Evolutionary conservation across 164 flowering plant species (phyloP), one percentile per base, ranked within the genome.

Genomic region (Taxillus chinensis): DNA sequence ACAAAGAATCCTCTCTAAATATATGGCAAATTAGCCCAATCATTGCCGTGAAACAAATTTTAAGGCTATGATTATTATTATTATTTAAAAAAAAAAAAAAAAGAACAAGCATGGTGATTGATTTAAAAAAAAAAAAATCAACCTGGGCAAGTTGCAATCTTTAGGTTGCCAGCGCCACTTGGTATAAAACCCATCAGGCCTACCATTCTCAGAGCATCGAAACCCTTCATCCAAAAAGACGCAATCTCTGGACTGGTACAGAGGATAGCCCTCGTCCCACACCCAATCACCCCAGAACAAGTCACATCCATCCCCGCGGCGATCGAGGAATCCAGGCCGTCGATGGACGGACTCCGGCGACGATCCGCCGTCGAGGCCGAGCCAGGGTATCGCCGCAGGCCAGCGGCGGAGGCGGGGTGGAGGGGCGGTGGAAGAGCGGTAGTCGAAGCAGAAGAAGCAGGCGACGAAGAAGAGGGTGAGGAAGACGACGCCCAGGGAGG

Each of bases 161-260:
- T 82, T 83, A 55, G 98, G 98, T 65, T 92, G 91, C 98, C 98
- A 92, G 5, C 96, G 75, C 98, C 98, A 92, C 66, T 89, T 83
- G 54, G 86, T 83, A 64, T 80, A 86, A 68, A 73, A 82, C 61
- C 64, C 59, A 85, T 92, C 95, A 67, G 85, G 86, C 71, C 98
- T 79, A 5, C 91, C 89, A 75, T 87, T 87, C 67, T 87, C 89
- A 60, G 80, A 67, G 54, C 98, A 92, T n/a, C 88, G 67, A 64
- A 92, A 92, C 5, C 98, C 96, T 37, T 57, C 73, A 71, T 92
- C 98, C 62, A 84, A 39, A 50, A 86, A 86, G 37, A 53, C 3
- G 57, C 98, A 89, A 73, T 83, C 75, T 50, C 65, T 68, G 8
- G 87, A 78, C 46, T 80, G 65, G 64, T 89, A 87, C 27, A 89